Conservation (phyloP, 306 rosid species). For the Lathyrus sativus region DNA sequence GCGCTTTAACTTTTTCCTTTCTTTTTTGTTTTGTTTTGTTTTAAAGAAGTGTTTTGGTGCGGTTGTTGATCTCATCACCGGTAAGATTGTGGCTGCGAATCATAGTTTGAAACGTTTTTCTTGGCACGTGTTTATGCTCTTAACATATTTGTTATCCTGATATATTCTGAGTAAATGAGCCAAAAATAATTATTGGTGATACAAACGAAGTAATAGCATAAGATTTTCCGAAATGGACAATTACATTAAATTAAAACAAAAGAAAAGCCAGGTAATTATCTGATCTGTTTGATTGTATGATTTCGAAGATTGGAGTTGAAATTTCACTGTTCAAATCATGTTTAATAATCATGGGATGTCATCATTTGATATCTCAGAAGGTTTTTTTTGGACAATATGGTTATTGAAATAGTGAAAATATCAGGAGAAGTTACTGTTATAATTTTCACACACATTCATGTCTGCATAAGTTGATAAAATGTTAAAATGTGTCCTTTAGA, state of each 20-base stretch:
- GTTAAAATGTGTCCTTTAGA: constrained; percentile 8
- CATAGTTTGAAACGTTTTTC: constrained; percentile 18
- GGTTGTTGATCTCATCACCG: constrained; percentile 3
- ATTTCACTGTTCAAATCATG: constrained; percentile 6
- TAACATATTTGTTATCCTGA: constrained; percentile 3
- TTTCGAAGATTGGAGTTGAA: constrained; percentile 20
- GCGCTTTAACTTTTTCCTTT: constrained; percentile 1
- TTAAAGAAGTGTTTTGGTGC: neutral
- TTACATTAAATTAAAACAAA: neutral
- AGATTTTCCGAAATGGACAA: constrained; percentile 1
- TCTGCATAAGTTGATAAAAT: neutral
- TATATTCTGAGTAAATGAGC: neutral
- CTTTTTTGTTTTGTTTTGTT: neutral
- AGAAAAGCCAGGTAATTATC: constrained; percentile 6
- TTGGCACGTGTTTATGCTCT: constrained; percentile 16
- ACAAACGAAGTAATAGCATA: constrained; percentile 4
- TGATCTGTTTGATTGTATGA: neutral
- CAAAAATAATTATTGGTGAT: neutral
- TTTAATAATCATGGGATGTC: constrained; percentile 14
- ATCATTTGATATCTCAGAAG: constrained; percentile 6
- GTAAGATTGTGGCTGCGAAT: constrained; percentile 31
- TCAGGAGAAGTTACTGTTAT: constrained; percentile 1
- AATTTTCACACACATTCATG: constrained; percentile 1
- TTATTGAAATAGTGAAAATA: constrained; percentile 21
- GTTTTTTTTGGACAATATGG: neutral